Base-by-base conservation (phyloP, 1,139 yeast species). In the Suhomyces bolitotheri region DNA sequence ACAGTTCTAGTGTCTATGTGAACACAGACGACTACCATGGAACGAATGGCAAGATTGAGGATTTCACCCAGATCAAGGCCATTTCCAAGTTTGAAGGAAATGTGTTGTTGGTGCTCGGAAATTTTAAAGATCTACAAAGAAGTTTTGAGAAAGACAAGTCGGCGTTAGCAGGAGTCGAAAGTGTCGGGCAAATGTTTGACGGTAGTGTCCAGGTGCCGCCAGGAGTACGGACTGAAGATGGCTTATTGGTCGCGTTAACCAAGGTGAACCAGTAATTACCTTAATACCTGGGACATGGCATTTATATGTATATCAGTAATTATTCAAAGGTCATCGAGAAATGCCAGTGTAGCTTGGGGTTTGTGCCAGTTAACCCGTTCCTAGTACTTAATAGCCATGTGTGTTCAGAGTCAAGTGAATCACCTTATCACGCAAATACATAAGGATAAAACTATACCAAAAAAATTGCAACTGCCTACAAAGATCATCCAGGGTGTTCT, bases 221-320 rank as follows among this genome's bases (percentile, higher is more conserved):
- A 1, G 79, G 83, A 1, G 68, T 76, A 1, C 71, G 85, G 37
- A 68, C 82, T 2, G 95, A 86, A 51, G 96, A 87, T 56, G 84
- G 82, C 2, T 69, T 79, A 2, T 53, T 81, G 60, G 76, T 84
- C 7, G 75, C 86, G 0, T 64, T 87, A 36, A 64, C 89, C 2
- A 75, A 69, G 46, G 31, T 44, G 4, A 17, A 12, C 32, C 16
- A 22, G 32, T 16, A 9, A 10, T 9, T 5, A 11, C 24, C n/a
- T 7, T 5, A 22, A 8, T n/a, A 7, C 24, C 7, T n/a, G 9
- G 7, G 9, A 7, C 7, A 7, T 19, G 9, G 7, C 9, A 19
- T 9, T 9, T 19, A 19, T 7, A 7, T 19, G 21, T n/a, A n/a
- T n/a, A n/a, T n/a, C n/a, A n/a, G n/a, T n/a, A n/a, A n/a, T n/a